Evolutionary conservation across 2,329 filamentous ascomycete genomes (phyloP).

Genomic region (Furcasterigmium furcatum): DNA sequence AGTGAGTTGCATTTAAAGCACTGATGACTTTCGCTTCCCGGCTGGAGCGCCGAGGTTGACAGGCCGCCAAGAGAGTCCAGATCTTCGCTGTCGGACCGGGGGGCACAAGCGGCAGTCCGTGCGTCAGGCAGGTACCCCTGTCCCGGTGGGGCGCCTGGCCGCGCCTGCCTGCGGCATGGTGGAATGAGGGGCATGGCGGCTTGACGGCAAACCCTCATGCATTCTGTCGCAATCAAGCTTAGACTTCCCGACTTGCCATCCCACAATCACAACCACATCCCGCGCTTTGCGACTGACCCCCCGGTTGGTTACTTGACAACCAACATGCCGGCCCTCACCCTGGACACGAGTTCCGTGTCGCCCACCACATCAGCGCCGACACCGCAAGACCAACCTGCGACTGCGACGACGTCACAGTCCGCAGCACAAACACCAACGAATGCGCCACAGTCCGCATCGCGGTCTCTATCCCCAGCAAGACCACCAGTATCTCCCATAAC

Average conservation of each 20-base stretch:
- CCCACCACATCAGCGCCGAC: conserved; percentile 14
- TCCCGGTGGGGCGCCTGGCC: neutral
- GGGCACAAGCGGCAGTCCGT: neutral
- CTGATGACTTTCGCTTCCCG: too few relatives aligned
- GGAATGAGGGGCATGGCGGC: too few relatives aligned
- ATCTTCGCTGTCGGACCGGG: too few relatives aligned
- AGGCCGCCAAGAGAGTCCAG: too few relatives aligned
- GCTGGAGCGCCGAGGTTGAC: too few relatives aligned
- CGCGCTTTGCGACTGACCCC: too few relatives aligned
- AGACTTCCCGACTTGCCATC: too few relatives aligned
- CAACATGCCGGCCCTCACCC: conserved; percentile 25
- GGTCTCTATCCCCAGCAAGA: conserved; percentile 40
- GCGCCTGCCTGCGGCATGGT: neutral
- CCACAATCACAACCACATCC: too few relatives aligned
- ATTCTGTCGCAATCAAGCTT: too few relatives aligned
- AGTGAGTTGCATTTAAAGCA: too few relatives aligned
- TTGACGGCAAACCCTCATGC: too few relatives aligned
- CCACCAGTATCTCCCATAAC: conserved; percentile 55
- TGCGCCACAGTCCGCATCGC: conserved; percentile 13
- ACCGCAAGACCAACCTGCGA: conserved; percentile 1
- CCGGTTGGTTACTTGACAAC: too few relatives aligned
- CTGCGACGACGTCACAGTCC: neutral
- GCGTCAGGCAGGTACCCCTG: neutral
- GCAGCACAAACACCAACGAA: conserved; percentile 5
- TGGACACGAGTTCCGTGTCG: conserved; percentile 16